These are phyloP conservation scores for Diaporthe nobilis DNA, from an alignment of 2,329 filamentous ascomycete species.

Conservation along the genomic window DNA sequence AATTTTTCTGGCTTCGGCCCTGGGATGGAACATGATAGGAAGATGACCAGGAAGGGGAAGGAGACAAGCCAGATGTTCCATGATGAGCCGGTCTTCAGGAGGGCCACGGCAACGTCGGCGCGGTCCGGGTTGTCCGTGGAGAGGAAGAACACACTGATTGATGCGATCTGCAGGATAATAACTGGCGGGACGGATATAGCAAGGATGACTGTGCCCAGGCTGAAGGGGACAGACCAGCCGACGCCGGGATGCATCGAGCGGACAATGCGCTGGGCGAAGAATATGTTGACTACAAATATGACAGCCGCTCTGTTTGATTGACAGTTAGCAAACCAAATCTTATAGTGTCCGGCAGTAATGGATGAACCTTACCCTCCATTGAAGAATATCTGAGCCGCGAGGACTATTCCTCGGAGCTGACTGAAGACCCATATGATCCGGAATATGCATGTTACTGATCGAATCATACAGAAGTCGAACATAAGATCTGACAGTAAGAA, in stretches of 20 bases:
- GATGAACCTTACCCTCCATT: slow-evolving; percentile 51
- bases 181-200: slow-evolving; percentile 48
- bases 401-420: slow-evolving; percentile 47
- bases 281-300: slow-evolving; percentile 55
- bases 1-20: slow-evolving; percentile 51
- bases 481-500: slow-evolving; percentile 54
- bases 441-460: slow-evolving; percentile 52
- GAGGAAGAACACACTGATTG: slow-evolving; percentile 48
- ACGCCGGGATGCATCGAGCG: slow-evolving; percentile 54
- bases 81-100: slow-evolving; percentile 44
- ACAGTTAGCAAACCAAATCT: not conserved
- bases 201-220: slow-evolving; percentile 45
- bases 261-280: slow-evolving; percentile 56
- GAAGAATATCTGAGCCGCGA: slow-evolving; percentile 53
- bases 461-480: slow-evolving; percentile 55
- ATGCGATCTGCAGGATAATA: slow-evolving; percentile 51
- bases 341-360: not conserved
- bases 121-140: slow-evolving; percentile 43
- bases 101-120: slow-evolving; percentile 35
- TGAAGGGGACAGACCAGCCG: slow-evolving; percentile 52
- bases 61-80: slow-evolving; percentile 46
- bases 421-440: slow-evolving; percentile 54
- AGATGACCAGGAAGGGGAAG: slow-evolving; percentile 45
- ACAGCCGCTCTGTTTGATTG: slow-evolving; percentile 49
- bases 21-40: slow-evolving; percentile 47